Percentiles rank a stretch among this genome's conserved stretches.
These are phyloP conservation scores for Tetrastigma voinierianum DNA, from an alignment of 164 flowering plant species.

Conservation along the genomic window DNA sequence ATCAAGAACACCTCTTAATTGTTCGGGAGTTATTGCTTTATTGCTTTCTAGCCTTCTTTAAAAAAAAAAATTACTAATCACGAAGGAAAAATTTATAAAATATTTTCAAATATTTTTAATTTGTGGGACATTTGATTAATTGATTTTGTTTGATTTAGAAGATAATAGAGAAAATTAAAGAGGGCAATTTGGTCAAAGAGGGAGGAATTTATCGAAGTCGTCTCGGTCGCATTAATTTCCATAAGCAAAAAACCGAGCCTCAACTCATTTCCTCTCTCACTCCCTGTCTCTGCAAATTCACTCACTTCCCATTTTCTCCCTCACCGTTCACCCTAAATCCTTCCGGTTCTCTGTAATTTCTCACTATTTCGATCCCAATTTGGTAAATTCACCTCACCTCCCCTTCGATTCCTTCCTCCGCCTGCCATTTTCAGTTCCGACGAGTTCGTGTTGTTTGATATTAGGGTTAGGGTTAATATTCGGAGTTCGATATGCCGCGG, in stretches of 20 bases:
- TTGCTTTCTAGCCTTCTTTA: no score
- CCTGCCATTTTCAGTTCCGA: background rate
- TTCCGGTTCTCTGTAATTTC: conserved; percentile 12
- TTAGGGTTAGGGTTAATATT: background rate
- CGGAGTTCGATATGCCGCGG: conserved; percentile 27
- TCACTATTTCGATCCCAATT: conserved; percentile 7
- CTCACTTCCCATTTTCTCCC: conserved; percentile 20
- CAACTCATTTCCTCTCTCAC: background rate
- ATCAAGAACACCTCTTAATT: no score
- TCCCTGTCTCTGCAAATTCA: conserved; percentile 5
- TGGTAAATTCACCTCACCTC: background rate
- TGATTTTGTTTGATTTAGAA: no score
- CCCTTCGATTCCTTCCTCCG: conserved; percentile 18
- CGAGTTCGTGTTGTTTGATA: background rate
- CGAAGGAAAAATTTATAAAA: no score
- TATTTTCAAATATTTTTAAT: no score
- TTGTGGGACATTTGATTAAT: no score
- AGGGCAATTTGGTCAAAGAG: conserved; percentile 11
- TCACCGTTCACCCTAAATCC: background rate
- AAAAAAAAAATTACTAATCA: no score
- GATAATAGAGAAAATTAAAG: no score
- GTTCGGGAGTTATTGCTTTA: no score
- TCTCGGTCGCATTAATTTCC: conserved; percentile 12
- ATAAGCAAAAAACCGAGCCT: background rate
- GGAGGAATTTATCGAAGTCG: conserved; percentile 1